Percentiles rank a stretch among this genome's conserved stretches.
Evolutionary conservation across 805 yeast genomes (phyloP).

Genomic region (Candida ortonii): DNA sequence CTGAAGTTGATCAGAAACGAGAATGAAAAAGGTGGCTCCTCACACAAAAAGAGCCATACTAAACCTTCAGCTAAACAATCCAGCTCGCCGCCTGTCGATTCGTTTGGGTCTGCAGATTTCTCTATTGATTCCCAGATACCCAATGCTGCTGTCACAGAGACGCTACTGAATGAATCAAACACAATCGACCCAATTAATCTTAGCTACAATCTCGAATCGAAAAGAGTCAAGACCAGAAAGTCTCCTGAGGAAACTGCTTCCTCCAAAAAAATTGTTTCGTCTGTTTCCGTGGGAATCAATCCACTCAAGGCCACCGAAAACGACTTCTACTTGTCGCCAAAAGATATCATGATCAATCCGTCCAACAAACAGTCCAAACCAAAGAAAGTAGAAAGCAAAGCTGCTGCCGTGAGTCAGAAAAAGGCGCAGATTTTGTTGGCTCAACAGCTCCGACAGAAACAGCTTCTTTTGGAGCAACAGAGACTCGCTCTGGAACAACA

Average conservation of each 20-base stretch:
- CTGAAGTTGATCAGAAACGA: constrained; percentile 27
- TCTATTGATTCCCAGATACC: constrained; percentile 2
- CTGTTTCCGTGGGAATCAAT: constrained; percentile 9
- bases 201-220: constrained; percentile 31
- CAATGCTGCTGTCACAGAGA: constrained; percentile 3
- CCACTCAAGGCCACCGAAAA: constrained; percentile 5
- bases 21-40: constrained; percentile 4
- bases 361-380: constrained; percentile 9
- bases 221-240: constrained; percentile 25
- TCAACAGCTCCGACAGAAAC: constrained; percentile 22
- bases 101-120: constrained; percentile 1
- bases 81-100: neutral
- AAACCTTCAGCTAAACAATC: constrained; percentile 1
- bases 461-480: constrained; percentile 17
- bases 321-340: constrained; percentile 23
- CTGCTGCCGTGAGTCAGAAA: constrained; percentile 20
- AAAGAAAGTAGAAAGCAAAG: constrained; percentile 20
- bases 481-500: constrained; percentile 11
- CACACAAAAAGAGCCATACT: too few species aligned
- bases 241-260: constrained; percentile 4
- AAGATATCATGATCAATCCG: constrained; percentile 25
- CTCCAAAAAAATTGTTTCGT: constrained; percentile 4
- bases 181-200: constrained; percentile 34
- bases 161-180: constrained; percentile 16
- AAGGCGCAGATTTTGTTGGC: constrained; percentile 21